Base-by-base conservation (phyloP, 768 basidiomycete genomes). In the Agaricus subrufescens region DNA sequence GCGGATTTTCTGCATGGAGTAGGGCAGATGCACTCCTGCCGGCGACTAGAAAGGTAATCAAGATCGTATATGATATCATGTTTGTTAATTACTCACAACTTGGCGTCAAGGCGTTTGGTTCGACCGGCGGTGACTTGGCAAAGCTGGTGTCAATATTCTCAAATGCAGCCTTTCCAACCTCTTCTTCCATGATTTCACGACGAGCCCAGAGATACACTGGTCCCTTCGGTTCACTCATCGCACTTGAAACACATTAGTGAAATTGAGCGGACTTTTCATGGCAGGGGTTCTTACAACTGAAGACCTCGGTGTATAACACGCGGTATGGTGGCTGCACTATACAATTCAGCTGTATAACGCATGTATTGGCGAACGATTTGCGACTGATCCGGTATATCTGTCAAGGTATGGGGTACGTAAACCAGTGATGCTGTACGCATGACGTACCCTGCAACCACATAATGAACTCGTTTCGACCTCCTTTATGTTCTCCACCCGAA, bases 141-240 rank as follows among this genome's bases (percentile, higher is more conserved):
- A 67, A 37, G 31, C 44, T 44, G 6, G 50, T 43, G 8, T 43
- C 54, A 0, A 69, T 50, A 2, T 67, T 58, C 23, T 71, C 64
- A n/a, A 82, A 58, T 1, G 67, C 55, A 4, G 67, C 59, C 3
- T 69, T 58, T 23, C 80, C 73, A 0, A 87, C 66, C 62, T 85
- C 81, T 64, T 86, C 77, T 61, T 89, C 87, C 74, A 83, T 83
- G 0, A 78, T 75, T 63, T 89, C 88, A n/a, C 88, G 76, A 14
- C 85, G 75, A 11, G 79, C 85, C 84, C 85, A 89, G 7, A 88
- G 72, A 65, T 90, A 89, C 1, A 86, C 85, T 0, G 88, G 88
- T 0, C 88, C 87, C 63, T 80, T 83, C 0, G 88, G 88, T 29
- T 83, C 79, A 51, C 84, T 86, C n/a, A 69, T 80, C 4, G 87